A percentile compares a stretch with the other conserved stretches of the same genome.
These are phyloP conservation scores for Chaetomiaceae sp. DNA, from an alignment of 2,329 filamentous ascomycete species.

Conservation along the genomic window DNA sequence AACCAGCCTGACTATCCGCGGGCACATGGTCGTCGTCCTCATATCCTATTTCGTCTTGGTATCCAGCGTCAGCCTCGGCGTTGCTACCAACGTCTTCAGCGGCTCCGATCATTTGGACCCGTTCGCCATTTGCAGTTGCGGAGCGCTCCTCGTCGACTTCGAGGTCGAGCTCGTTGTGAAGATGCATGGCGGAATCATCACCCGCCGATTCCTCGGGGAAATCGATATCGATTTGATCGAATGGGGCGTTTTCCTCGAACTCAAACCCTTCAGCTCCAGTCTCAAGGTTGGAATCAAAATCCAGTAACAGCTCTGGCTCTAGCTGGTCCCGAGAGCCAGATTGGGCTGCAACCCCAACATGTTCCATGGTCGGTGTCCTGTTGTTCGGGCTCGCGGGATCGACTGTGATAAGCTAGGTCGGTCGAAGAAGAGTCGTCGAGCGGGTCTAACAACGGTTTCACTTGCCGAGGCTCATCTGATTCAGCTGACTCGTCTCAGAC, in stretches of 20 bases:
- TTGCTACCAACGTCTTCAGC: constrained; percentile 13
- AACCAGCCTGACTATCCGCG: background rate
- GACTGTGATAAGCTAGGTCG: too few relatives aligned
- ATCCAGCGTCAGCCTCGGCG: constrained; percentile 8
- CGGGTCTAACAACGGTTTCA: background rate
- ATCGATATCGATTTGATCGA: background rate
- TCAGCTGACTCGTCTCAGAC: too few relatives aligned
- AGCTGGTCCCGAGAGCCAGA: constrained; percentile 11
- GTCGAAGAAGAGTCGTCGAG: background rate
- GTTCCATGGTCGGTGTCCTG: constrained; percentile 16
- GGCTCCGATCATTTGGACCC: constrained; percentile 4
- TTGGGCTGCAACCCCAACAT: constrained; percentile 13
- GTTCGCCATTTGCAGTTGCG: background rate
- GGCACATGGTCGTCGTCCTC: constrained; percentile 24
- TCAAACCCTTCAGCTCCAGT: constrained; percentile 27
- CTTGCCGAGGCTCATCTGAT: constrained; percentile 2
- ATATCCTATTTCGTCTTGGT: constrained; percentile 34
- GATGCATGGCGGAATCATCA: background rate
- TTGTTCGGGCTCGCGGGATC: background rate
- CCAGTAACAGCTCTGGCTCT: constrained; percentile 14
- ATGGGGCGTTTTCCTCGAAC: constrained; percentile 25
- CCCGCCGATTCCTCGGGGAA: background rate
- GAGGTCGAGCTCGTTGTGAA: constrained; percentile 9
- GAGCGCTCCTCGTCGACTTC: constrained; percentile 10
- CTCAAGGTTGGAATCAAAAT: constrained; percentile 14